A percentile compares a stretch with the other conserved stretches of the same genome.
phyloP scores from a whole-genome alignment of 148 eudicot species.

The Talinum fruticosum region DNA sequence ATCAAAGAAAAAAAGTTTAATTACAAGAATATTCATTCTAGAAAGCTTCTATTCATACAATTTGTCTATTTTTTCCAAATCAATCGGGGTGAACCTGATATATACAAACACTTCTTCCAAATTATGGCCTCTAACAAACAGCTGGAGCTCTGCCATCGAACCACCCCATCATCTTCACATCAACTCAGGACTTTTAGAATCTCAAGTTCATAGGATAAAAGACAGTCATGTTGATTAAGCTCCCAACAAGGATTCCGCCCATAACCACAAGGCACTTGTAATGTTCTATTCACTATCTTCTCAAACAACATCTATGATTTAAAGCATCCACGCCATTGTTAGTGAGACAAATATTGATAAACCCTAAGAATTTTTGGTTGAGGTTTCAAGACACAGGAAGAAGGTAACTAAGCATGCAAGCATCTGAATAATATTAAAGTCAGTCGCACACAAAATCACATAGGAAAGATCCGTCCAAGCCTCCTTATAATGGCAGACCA shows the following conservation, averaged over 20 bases:
- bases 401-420: background rate
- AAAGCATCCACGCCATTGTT: background rate
- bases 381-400: background rate
- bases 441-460: background rate
- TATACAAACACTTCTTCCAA: background rate
- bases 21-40: background rate
- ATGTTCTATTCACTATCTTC: background rate
- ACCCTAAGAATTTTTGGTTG: background rate
- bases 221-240: background rate
- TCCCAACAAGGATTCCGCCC: background rate
- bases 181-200: background rate
- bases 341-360: background rate
- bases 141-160: background rate
- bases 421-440: background rate
- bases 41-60: background rate
- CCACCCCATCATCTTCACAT: background rate
- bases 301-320: constrained; percentile 5
- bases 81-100: background rate
- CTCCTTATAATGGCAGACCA: too few species aligned
- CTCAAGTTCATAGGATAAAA: background rate
- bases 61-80: background rate
- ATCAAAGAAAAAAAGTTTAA: background rate
- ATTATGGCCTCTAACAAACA: background rate
- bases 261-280: background rate
- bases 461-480: too few species aligned